phyloP scores from a whole-genome alignment of 371 early-diverging fungal species.

The Haplosporangium sp. region DNA sequence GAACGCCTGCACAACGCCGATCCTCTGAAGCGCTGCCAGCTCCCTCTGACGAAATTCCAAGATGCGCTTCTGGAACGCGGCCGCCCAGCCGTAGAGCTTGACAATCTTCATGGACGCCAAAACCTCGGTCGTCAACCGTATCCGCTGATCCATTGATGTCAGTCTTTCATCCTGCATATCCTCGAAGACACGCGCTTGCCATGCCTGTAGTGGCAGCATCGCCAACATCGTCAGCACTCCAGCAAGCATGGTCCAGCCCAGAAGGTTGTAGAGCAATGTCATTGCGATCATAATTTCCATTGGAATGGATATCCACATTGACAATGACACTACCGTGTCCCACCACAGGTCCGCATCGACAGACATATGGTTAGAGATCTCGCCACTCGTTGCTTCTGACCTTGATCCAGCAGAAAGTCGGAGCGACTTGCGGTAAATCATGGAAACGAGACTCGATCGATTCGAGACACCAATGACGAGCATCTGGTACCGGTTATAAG shows the following conservation, averaged over 20 bases:
- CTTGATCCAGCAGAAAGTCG: constrained; percentile 31
- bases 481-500: constrained; percentile 46
- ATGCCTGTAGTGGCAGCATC: constrained; percentile 22
- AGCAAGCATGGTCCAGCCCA: constrained; percentile 41
- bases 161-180: constrained; percentile 27
- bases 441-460: constrained; percentile 24
- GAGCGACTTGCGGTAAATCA: constrained; percentile 40
- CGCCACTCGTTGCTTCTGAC: constrained; percentile 16
- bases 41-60: constrained; percentile 21
- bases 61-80: constrained; percentile 39
- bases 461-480: constrained; percentile 17
- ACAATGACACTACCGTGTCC: constrained; percentile 20
- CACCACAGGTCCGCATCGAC: constrained; percentile 40
- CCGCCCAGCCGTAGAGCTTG: constrained; percentile 59
- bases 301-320: constrained; percentile 33
- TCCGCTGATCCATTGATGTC: constrained; percentile 65
- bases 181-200: constrained; percentile 24
- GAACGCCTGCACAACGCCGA: constrained; percentile 33
- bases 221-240: constrained; percentile 27
- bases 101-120: constrained; percentile 58
- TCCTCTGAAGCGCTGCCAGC: constrained; percentile 18
- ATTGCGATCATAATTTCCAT: constrained; percentile 49
- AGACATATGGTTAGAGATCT: constrained; percentile 42
- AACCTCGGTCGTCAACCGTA: constrained; percentile 63
- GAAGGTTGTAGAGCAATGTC: constrained; percentile 57